Evolutionary conservation across 75 land plant genomes (phyloP), one percentile per base, ranked within the genome.

Genomic region (Chamaecyparis obtusa): DNA sequence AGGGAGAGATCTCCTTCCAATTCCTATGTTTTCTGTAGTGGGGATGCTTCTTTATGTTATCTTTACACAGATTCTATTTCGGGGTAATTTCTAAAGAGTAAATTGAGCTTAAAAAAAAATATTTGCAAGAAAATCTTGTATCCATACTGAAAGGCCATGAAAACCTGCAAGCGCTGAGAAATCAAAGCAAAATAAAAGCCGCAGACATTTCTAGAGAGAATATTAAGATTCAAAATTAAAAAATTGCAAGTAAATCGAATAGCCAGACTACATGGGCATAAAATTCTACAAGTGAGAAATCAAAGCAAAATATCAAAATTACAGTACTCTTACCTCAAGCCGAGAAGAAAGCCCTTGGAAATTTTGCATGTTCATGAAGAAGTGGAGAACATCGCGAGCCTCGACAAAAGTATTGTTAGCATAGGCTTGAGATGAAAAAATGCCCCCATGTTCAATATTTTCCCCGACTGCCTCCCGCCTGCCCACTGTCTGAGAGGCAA

Each of bases 401-500:
- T 80, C 48, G 0, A 3, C 24, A 9, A 9, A 7, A 24, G 49
- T 8, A 2, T 80, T 49, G n/a, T 43, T 44, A 24, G 43, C n/a
- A 24, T 41, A 5, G 10, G 83, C 30, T 39, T 39, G 48, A 24
- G 30, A 24, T 0, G n/a, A 2, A 44, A 43, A 24, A 43, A 24
- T 80, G 24, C 27, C 83, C 83, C 49, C 83, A n/a, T 80, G 44
- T 13, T 11, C 43, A 16, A 6, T n/a, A 10, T 36, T 27, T 41
- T 30, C 30, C 3, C 83, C 83, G 8, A 80, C 32, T 13, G 83
- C 83, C 49, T 80, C 30, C 48, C 27, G 83, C 48, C 49, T 49
- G 83, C 83, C 83, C 24, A 49, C 49, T 80, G 83, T 80, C 83
- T 80, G 83, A 80, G 48, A 39, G 21, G 24, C 83, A 80, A 10